Percentiles rank a stretch among this genome's conserved stretches.
phyloP scores from a whole-genome alignment of 208 protist species.

The Pavlovales sp. region DNA sequence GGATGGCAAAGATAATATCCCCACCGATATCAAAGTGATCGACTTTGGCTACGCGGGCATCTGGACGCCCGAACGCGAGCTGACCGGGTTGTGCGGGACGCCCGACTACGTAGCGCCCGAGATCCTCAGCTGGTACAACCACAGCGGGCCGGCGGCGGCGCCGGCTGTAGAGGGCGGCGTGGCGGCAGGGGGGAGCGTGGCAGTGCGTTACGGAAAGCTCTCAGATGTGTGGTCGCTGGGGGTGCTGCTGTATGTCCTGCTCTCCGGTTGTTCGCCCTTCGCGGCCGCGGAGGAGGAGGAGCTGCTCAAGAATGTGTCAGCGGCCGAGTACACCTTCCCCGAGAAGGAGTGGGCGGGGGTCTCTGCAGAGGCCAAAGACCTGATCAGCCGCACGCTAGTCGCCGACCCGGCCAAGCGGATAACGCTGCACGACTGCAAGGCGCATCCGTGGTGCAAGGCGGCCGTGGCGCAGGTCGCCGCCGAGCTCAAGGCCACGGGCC shows the following conservation, averaged over 20 bases:
- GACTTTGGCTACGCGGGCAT: conserved; percentile 41
- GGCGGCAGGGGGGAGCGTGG: no score
- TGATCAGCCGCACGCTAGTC: neutral
- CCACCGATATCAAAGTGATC: conserved; percentile 8
- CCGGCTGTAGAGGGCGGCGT: no score
- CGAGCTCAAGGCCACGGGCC: neutral
- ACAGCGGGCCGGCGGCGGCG: neutral
- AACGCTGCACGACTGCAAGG: neutral
- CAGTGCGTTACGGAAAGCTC: conserved; percentile 24
- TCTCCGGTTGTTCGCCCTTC: conserved; percentile 33
- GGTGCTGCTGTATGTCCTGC: conserved; percentile 38
- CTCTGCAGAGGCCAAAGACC: conserved; percentile 13
- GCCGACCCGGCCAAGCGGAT: neutral
- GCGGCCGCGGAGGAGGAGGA: conserved; percentile 23
- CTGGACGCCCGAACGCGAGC: neutral
- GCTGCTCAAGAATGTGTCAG: neutral
- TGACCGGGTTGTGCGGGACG: conserved; percentile 33
- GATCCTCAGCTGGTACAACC: conserved; percentile 32
- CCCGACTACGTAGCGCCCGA: conserved; percentile 37
- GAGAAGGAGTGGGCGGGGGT: conserved; percentile 19
- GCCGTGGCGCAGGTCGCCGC: neutral
- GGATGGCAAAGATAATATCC: neutral
- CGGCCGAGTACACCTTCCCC: conserved; percentile 13
- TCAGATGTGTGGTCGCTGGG: conserved; percentile 21
- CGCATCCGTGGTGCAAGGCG: neutral